Evolutionary conservation across 2,329 filamentous ascomycete species (phyloP).

Genomic region (Pseudogymnoascus sp.): DNA sequence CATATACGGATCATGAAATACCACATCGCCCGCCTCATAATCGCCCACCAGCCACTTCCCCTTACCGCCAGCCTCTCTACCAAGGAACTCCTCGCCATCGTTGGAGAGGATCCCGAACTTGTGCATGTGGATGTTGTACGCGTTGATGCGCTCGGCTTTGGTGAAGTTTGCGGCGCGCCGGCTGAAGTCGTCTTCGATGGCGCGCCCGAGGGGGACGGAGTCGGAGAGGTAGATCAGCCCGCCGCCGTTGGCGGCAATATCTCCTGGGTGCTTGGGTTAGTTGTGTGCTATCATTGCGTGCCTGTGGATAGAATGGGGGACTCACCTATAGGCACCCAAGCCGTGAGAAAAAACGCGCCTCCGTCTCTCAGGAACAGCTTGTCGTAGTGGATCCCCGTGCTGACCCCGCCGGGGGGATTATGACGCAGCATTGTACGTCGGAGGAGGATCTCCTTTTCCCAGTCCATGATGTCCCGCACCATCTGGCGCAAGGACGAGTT

Average conservation of each 20-base stretch:
- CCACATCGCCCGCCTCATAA: constrained; percentile 34
- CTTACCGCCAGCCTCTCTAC: constrained; percentile 17
- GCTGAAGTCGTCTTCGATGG: constrained; percentile 33
- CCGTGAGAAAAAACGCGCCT: constrained; percentile 39
- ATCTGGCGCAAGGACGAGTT: constrained; percentile 42
- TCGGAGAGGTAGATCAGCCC: constrained; percentile 36
- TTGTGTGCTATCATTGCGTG: neutral
- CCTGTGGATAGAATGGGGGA: neutral
- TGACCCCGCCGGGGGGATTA: constrained; percentile 41
- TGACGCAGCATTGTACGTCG: constrained; percentile 39
- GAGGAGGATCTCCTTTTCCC: constrained; percentile 42
- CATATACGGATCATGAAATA: constrained; percentile 37
- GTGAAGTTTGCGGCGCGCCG: neutral
- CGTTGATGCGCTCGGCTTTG: neutral
- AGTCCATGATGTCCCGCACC: constrained; percentile 43
- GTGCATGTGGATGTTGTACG: neutral
- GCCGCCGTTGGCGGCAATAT: constrained; percentile 29
- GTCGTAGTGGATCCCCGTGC: constrained; percentile 46
- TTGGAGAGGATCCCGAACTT: neutral
- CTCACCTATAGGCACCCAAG: constrained; percentile 44
- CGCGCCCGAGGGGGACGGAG: constrained; percentile 28
- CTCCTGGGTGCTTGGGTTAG: constrained; percentile 25
- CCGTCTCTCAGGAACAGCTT: constrained; percentile 44
- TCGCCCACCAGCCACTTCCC: constrained; percentile 28
- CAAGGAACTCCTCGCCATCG: constrained; percentile 16